Conservation (phyloP, 1,284 basidiomycete genomes). For the Farysia itapuensis region DNA sequence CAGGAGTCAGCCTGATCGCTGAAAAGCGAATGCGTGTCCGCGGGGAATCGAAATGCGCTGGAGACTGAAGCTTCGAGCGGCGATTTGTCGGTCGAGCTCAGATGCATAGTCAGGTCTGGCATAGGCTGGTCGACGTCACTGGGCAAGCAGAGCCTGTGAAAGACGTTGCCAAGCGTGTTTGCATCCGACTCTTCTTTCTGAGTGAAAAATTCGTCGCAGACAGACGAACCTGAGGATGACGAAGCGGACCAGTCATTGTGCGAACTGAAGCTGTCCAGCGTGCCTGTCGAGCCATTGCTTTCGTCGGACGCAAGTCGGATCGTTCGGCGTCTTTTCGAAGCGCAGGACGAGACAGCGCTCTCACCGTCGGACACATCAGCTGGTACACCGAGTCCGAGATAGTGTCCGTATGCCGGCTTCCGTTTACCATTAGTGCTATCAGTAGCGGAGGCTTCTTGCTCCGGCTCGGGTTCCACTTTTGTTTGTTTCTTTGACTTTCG, state of each 20-base stretch:
- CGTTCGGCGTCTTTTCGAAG: not conserved
- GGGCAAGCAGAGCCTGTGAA: conserved; percentile 6
- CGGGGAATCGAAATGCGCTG: no score
- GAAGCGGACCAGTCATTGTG: conserved; percentile 1
- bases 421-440: not conserved
- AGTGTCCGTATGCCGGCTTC: not conserved
- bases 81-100: not conserved
- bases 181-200: not conserved
- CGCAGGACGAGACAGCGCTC: conserved; percentile 1
- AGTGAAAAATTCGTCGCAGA: not conserved
- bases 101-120: conserved; percentile 16
- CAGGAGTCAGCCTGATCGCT: no score
- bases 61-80: no score
- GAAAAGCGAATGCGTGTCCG: no score
- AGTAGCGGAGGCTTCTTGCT: not conserved
- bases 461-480: not conserved
- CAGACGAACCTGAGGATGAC: not conserved
- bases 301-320: not conserved
- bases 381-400: conserved; percentile 1
- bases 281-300: not conserved
- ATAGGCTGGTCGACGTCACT: conserved; percentile 7
- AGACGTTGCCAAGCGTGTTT: conserved; percentile 5
- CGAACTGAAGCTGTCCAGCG: not conserved
- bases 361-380: not conserved
- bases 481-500: conserved; percentile 17